phyloP scores from a whole-genome alignment of 192 early-diverging fungal genomes.

The Coemansia sp. region DNA sequence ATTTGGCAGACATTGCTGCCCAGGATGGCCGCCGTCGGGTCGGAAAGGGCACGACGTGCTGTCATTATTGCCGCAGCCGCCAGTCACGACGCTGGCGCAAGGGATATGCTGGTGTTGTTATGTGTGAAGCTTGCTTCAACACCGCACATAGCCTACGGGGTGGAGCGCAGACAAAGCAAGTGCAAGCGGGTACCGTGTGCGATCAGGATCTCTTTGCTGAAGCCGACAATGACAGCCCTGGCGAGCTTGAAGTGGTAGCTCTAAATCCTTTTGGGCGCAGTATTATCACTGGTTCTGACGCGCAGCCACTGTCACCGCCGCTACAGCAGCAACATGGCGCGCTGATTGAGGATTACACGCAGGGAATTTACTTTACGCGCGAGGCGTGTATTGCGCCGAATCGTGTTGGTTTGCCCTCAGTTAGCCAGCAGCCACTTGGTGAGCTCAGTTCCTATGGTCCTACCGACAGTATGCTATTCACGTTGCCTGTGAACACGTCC shows the following conservation, averaged over 20 bases:
- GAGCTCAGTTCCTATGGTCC: slow-evolving; percentile 46
- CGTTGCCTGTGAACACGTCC: slow-evolving; percentile 72
- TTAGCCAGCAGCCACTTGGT: slow-evolving; percentile 52
- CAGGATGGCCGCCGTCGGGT: background rate
- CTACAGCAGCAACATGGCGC: slow-evolving; percentile 9
- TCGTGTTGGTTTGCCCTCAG: slow-evolving; percentile 16
- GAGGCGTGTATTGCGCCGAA: slow-evolving; percentile 41
- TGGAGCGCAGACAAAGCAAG: slow-evolving; percentile 4
- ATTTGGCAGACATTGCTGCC: slow-evolving; percentile 1
- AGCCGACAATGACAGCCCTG: slow-evolving; percentile 14
- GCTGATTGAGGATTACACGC: slow-evolving; percentile 48
- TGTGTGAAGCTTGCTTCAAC: slow-evolving; percentile 54
- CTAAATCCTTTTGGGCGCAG: slow-evolving; percentile 51
- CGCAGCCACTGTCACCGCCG: slow-evolving; percentile 2
- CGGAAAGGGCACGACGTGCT: slow-evolving; percentile 14
- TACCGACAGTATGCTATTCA: slow-evolving; percentile 61
- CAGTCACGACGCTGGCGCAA: slow-evolving; percentile 49
- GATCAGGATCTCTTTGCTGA: slow-evolving; percentile 26
- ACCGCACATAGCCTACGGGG: slow-evolving; percentile 32
- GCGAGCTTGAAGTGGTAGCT: slow-evolving; percentile 40
- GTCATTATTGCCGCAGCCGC: slow-evolving; percentile 50
- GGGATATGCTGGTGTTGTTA: slow-evolving; percentile 50
- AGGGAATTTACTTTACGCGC: slow-evolving; percentile 50
- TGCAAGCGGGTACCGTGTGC: background rate
- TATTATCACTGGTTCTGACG: background rate